Conservation (phyloP, 2,329 filamentous ascomycete species). For the Atkinsonella texensis region DNA sequence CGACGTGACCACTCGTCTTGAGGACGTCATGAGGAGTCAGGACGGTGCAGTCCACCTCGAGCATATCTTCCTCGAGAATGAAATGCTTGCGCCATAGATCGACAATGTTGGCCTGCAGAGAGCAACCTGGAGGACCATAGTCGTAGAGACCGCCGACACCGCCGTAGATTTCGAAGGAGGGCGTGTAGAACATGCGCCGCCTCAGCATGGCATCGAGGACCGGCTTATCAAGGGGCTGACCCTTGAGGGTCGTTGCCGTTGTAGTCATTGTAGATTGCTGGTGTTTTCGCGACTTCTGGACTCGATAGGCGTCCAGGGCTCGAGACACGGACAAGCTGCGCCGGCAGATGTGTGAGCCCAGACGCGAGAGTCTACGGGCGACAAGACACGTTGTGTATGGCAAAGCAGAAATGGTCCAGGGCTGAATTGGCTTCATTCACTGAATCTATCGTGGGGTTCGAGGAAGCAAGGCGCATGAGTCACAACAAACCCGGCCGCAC, state of each 20-base stretch:
- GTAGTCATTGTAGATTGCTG: slow-evolving; percentile 29
- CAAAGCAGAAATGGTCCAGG: slow-evolving; percentile 7
- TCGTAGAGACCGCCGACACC: slow-evolving; percentile 84
- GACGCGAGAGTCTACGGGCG: slow-evolving; percentile 8
- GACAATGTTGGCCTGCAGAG: slow-evolving; percentile 77
- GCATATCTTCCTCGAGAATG: slow-evolving; percentile 85
- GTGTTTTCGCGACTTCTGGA: slow-evolving; percentile 15
- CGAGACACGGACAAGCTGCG: slow-evolving; percentile 19
- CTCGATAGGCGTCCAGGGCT: slow-evolving; percentile 18
- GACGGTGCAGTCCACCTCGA: slow-evolving; percentile 89
- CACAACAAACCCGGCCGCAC: slow-evolving; percentile 14
- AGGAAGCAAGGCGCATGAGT: slow-evolving; percentile 15
- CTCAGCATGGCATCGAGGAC: slow-evolving; percentile 76
- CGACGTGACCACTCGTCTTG: slow-evolving; percentile 92
- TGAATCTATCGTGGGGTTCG: slow-evolving; percentile 5
- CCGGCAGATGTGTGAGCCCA: slow-evolving; percentile 11
- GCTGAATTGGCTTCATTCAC: slow-evolving; percentile 18
- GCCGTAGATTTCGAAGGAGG: slow-evolving; percentile 90
- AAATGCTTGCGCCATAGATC: slow-evolving; percentile 91
- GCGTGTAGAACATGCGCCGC: slow-evolving; percentile 87
- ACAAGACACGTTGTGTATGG: slow-evolving; percentile 4
- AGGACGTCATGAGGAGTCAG: slow-evolving; percentile 87
- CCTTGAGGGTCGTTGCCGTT: slow-evolving; percentile 65
- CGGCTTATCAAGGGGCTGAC: slow-evolving; percentile 75
- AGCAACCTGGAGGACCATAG: slow-evolving; percentile 81